Evolutionary conservation across 1,139 yeast species (phyloP), one percentile per base, ranked within the genome.

Genomic region (Debaryomyces coudertii): DNA sequence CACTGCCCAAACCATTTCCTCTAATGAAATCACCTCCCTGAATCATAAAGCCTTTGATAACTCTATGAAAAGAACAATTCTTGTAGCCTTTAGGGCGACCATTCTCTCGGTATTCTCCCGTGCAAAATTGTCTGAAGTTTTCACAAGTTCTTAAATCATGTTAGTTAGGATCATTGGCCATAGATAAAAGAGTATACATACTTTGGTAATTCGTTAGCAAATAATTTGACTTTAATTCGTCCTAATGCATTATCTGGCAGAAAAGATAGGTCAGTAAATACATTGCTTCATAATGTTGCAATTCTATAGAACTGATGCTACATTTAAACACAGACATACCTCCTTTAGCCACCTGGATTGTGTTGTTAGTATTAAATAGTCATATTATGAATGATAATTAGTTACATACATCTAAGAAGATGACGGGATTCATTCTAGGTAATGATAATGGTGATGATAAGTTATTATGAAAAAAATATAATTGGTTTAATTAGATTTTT

Each of bases 111-210:
- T 66, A 65, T 51, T 79, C 83, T 7, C 84, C 84, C 0, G 83
- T 79, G 54, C 83, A 79, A 46, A 78, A 73, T 51, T 78, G 82
- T 25, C 83, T 62, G 55, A 79, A 79, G 58, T 79, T 79, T 50
- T 80, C 83, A 18, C 74, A 58, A 0, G 84, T 79, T 47, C 64
- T 66, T 42, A 22, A 29, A 29, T 6, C 3, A 20, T 24, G 63
- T 59, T 58, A 57, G 64, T 56, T 15, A 41, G 12, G 11, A 31
- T 28, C 39, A 7, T 20, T 14, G 5, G 3, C 2, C 31, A 28
- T 9, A 25, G 15, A 24, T 12, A 18, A 23, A 6, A 14, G 23
- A 12, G 8, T 9, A 44, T 42, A 63, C 70, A 36, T 62, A 65
- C 67, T 56, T 62, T 2, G 82, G 82, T 9, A 75, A 57, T 27